A percentile compares a stretch with the other conserved stretches of the same genome.
These are phyloP conservation scores for Neopestalotiopsis sp. DNA, from an alignment of 2,329 filamentous ascomycete species.

Conservation along the genomic window DNA sequence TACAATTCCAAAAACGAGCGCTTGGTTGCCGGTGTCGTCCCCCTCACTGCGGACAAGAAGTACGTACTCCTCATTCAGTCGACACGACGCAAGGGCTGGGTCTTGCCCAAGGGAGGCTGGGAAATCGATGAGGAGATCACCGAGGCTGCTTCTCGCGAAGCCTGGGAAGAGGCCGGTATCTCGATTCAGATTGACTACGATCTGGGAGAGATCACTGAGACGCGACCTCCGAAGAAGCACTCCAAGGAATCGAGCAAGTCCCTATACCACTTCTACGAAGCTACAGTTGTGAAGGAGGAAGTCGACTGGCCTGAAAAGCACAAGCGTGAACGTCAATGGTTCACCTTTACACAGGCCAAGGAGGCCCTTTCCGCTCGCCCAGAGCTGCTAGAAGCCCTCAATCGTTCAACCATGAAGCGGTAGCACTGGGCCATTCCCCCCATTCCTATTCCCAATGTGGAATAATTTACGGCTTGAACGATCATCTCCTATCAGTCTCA, in stretches of 20 bases:
- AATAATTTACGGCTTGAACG: constrained; percentile 16
- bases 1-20: constrained; percentile 93
- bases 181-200: constrained; percentile 83
- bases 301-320: constrained; percentile 91
- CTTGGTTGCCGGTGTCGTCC: constrained; percentile 92
- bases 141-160: constrained; percentile 85
- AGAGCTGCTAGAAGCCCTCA: constrained; percentile 87
- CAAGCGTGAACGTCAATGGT: constrained; percentile 91
- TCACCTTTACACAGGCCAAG: constrained; percentile 82
- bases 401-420: constrained; percentile 75
- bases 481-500: constrained; percentile 3
- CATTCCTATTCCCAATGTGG: constrained; percentile 19
- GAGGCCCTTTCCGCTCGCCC: constrained; percentile 78
- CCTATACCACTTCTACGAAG: constrained; percentile 84
- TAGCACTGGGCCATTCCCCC: constrained; percentile 30
- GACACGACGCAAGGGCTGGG: constrained; percentile 89
- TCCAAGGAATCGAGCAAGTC: constrained; percentile 67
- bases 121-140: constrained; percentile 90
- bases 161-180: constrained; percentile 98
- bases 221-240: constrained; percentile 76
- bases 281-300: constrained; percentile 85
- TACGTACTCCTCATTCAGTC: constrained; percentile 94
- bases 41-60: constrained; percentile 83
- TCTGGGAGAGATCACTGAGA: constrained; percentile 85
- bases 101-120: constrained; percentile 97